Base-by-base conservation (phyloP, 2,329 filamentous ascomycete species). In the Calonectria multiphialidica region DNA sequence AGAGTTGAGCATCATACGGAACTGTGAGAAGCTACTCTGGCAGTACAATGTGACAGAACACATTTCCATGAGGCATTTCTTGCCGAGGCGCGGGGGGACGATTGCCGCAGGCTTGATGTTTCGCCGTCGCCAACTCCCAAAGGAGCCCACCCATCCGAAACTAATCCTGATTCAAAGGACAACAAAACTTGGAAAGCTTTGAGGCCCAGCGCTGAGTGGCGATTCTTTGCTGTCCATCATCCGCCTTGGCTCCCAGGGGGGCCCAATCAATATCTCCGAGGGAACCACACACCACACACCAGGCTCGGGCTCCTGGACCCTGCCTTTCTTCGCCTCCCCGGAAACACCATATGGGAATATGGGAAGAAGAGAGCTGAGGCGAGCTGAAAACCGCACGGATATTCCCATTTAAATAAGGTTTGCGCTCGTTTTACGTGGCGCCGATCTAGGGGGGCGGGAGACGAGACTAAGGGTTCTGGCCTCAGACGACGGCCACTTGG, bases 371-470 rank as follows among this genome's bases (percentile, higher is more conserved):
- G 9, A 21, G 53, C 53, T 40, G 53, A 59, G 35, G 30, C 25
- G 53, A 59, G 53, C 53, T 59, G 53, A 59, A 59, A 59, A 59
- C 53, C 53, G 53, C 53, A 59, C 53, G 53, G 53, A 59, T 59
- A 59, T 59, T 59, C 53, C 53, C 53, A 59, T 59, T 37, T 59
- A 59, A 59, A 59, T 59, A 59, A 59, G 53, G 53, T 59, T 59
- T 59, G 53, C 53, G 53, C 53, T 59, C 53, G 53, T 25, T 59
- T 16, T 59, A 59, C 53, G 53, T 59, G 53, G 53, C 53, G 53
- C 35, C 23, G 53, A 59, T 59, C 33, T 59, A 59, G 53, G 33
- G 33, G 21, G 21, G 15, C 53, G 53, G 53, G 35, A 59, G 53
- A 59, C 33, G 53, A 33, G 35, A 59, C 53, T 59, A 59, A 59